Conservation (phyloP, 2,329 filamentous ascomycete species). For the Fonsecaea multimorphosa region DNA sequence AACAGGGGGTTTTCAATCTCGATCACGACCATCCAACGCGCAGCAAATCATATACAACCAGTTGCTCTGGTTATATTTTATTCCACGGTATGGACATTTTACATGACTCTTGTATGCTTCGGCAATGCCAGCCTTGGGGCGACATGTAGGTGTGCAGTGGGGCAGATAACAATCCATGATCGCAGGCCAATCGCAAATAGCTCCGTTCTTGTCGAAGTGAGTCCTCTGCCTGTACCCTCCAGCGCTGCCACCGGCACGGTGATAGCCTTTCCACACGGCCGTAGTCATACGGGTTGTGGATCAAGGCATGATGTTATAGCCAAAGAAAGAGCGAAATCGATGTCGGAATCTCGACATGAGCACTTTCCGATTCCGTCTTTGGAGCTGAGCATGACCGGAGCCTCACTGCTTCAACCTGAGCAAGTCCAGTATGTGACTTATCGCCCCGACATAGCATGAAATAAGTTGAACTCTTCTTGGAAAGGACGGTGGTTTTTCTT, state of each 20-base stretch:
- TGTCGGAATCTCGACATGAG: too few relatives aligned
- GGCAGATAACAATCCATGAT: neutral
- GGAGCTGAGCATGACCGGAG: too few relatives aligned
- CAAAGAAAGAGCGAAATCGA: conserved; percentile 46
- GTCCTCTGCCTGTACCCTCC: neutral
- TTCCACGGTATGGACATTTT: neutral
- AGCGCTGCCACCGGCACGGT: neutral
- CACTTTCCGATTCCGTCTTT: too few relatives aligned
- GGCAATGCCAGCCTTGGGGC: neutral
- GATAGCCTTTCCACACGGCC: conserved; percentile 63
- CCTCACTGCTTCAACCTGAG: too few relatives aligned
- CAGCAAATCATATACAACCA: neutral
- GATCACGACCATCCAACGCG: too few relatives aligned
- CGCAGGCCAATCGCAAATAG: conserved; percentile 57
- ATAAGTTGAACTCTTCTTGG: too few relatives aligned
- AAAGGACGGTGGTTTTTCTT: too few relatives aligned
- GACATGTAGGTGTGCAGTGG: neutral
- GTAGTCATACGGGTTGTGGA: conserved; percentile 67
- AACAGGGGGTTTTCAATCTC: too few relatives aligned
- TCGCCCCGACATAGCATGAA: too few relatives aligned
- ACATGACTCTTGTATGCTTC: neutral
- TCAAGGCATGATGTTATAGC: conserved; percentile 51
- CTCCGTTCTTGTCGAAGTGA: conserved; percentile 62
- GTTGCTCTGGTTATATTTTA: neutral
- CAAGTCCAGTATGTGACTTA: too few relatives aligned